Percentiles rank a stretch among this genome's conserved stretches.
Conservation (phyloP, 1,284 basidiomycete genomes). For the Quambalaria eucalypti region DNA sequence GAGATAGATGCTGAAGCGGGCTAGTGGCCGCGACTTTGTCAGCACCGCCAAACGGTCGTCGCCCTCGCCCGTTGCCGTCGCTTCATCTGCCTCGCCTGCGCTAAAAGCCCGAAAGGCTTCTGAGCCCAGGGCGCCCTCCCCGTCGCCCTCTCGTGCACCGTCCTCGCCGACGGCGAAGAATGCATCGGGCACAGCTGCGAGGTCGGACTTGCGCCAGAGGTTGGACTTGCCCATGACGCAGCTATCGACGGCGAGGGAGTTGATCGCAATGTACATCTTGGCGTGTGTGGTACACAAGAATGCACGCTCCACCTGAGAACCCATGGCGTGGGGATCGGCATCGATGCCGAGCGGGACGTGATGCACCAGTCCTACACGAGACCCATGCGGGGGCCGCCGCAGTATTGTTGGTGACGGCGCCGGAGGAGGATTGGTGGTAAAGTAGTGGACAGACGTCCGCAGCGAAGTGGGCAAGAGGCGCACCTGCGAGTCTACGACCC, state of each 20-base stretch:
- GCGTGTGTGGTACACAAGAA: constrained; percentile 96
- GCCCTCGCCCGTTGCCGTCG: background rate
- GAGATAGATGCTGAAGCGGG: constrained; percentile 43
- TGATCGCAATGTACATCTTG: constrained; percentile 97
- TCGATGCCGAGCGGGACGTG: constrained; percentile 84
- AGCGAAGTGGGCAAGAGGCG: constrained; percentile 70
- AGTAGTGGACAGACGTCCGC: constrained; percentile 44
- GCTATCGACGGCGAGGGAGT: constrained; percentile 72
- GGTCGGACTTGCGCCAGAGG: constrained; percentile 79
- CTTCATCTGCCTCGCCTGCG: constrained; percentile 7
- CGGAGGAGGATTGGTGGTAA: constrained; percentile 28
- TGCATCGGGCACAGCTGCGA: constrained; percentile 54
- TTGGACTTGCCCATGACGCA: constrained; percentile 97
- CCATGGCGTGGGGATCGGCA: constrained; percentile 50
- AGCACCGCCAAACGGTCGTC: background rate
- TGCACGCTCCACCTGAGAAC: constrained; percentile 79
- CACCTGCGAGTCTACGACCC: constrained; percentile 93
- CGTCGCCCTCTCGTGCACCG: constrained; percentile 18
- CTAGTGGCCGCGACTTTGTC: constrained; percentile 13
- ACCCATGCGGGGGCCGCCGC: constrained; percentile 12
- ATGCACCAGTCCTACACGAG: constrained; percentile 72
- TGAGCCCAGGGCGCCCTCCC: constrained; percentile 31
- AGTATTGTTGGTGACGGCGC: constrained; percentile 26
- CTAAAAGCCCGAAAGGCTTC: constrained; percentile 17
- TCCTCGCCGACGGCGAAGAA: constrained; percentile 33